Base-by-base conservation (phyloP, 2,329 filamentous ascomycete genomes). In the Setomelanomma holmii region DNA sequence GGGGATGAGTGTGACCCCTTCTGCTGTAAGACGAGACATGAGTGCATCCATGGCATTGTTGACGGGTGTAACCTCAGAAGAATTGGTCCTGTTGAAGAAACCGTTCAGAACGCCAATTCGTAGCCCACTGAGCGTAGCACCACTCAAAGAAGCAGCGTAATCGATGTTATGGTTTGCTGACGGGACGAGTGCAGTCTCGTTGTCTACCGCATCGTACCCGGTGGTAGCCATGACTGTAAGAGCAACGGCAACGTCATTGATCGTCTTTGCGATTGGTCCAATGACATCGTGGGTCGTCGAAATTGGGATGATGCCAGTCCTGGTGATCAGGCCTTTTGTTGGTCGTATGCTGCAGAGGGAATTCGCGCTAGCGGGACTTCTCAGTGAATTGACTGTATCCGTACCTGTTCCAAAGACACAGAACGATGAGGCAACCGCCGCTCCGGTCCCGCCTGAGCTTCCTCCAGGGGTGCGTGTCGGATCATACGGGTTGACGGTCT, bases 401-500 rank as follows among this genome's bases (percentile, higher is more conserved):
- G 82, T 84, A 0, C 84, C 84, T 8, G 82, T 83, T 0, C 82
- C 84, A 2, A 85, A 76, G 0, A 88, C 77, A 1, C 82, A 83
- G 49, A 88, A 80, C 19, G 80, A 84, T 2, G 80, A 76, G 12
- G 82, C 85, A 22, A 89, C 75, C 0, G 84, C 84, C 0, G 84
- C 85, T 0, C 83, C 85, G 1, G 83, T 86, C 0, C 86, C 86
- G 10, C 86, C 86, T 23, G 84, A 86, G 39, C 82, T 86, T 1
- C 86, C 86, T 3, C 86, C 86, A 0, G 86, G 86, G 0, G 86
- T 89, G n/a, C 88, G 81, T 0, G 78, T 79, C 1, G 76, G 68
- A 66, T 90, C 86, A 58, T 91, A 90, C 0, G 86, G 85, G 66
- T 89, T 89, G 54, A 84, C 67, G 0, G 86, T 87, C 69, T 89